Evolutionary conservation across 495 filamentous ascomycete species (phyloP), one percentile per base, ranked within the genome.

Genomic region (Penicillium subrubescens): DNA sequence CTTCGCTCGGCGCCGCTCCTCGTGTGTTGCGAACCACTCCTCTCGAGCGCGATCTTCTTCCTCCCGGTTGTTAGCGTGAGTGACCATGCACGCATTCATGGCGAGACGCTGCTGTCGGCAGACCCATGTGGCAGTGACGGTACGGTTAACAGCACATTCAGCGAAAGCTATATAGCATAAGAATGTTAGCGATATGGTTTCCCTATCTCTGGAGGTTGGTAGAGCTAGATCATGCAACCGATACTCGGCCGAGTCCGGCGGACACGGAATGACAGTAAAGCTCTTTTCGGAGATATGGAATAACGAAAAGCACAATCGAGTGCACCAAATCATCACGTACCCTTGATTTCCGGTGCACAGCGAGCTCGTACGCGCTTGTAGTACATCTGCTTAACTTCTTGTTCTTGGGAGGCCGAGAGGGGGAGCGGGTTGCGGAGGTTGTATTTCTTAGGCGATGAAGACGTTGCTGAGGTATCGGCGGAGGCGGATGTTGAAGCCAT

Each of bases 11-110:
- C 84, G 81, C 69, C 93, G 83, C 77, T 92, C 85, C 66, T 89
- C 82, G 65, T 86, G 83, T 51, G 81, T 83, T 51, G 86, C 84
- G 72, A 98, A 97, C 96, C 95, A 99, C 71, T 98, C 92, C 73
- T 96, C 92, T 33, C 95, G 83, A 66, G 95, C 95, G 19, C 86
- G 87, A 78, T 99, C 95, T 73, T 93, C 86, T 77, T 97, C 90
- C 59, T 87, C 88, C 57, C 85, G 90, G 44, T 90, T 95, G n/a
- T 90, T 95, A 19, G 94, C 93, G 78, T 96, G 89, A 43, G 81
- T 71, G 58, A 93, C 76, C 94, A 99, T 97, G 79, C 95, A 99
- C 57, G 79, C 83, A 79, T 98, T 98, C 95, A 99, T 99, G 23
- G 86, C 82, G 39, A 88, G 85, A 48, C 91, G 90, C 67, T 93